Conservation (phyloP, 495 filamentous ascomycete species). For the Talaromyces borbonicus region DNA sequence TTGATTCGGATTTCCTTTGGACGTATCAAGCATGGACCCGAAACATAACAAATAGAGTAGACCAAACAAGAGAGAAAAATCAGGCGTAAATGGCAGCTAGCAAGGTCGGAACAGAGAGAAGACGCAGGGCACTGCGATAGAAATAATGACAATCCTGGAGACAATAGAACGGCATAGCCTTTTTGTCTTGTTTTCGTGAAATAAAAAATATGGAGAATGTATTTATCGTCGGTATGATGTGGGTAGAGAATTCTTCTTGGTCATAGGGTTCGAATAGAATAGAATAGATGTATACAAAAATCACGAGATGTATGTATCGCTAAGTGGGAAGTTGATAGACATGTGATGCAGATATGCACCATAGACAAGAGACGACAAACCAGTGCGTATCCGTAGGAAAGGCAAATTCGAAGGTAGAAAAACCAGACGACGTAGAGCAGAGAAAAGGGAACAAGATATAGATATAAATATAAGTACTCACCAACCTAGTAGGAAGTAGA, state of each 20-base stretch:
- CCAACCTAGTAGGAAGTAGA: no score
- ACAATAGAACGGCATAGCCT: slow-evolving; percentile 66
- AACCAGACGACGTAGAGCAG: background rate
- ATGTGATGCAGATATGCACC: background rate
- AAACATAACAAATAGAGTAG: no score
- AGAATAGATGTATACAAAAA: background rate
- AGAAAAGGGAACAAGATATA: no score
- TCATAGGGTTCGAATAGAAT: no score
- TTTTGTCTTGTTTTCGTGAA: background rate
- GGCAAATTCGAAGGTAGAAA: background rate
- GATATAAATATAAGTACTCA: no score
- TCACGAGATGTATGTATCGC: slow-evolving; percentile 4
- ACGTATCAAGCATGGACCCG: slow-evolving; percentile 13
- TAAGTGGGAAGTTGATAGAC: no score
- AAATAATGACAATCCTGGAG: slow-evolving; percentile 88
- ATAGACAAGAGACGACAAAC: background rate
- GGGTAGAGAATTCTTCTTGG: no score
- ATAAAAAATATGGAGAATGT: background rate
- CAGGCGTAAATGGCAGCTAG: slow-evolving; percentile 66
- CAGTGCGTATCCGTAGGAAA: background rate
- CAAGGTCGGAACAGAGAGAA: slow-evolving; percentile 66
- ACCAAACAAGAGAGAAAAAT: slow-evolving; percentile 24
- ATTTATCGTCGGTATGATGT: no score
- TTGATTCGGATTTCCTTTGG: slow-evolving; percentile 35
- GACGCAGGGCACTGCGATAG: slow-evolving; percentile 75